Evolutionary conservation across 768 basidiomycete genomes (phyloP), one percentile per base, ranked within the genome.

Genomic region (Pleurotus djamor): DNA sequence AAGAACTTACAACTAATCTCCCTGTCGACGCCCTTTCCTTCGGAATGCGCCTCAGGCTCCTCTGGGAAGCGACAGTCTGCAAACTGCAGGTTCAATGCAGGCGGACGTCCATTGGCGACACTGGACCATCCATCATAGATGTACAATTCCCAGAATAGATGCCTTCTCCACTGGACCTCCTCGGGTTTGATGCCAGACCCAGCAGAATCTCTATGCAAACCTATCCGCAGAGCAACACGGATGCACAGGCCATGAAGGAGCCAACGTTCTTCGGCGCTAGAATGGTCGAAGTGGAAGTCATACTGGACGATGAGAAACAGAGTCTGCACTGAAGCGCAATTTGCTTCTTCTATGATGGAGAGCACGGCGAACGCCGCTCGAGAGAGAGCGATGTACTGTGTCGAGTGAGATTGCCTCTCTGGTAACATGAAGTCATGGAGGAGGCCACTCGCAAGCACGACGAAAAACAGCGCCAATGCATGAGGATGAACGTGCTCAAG

Each of bases 61-160:
- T 79, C 76, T 4, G 83, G 82, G 62, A 83, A 81, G 48, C 73
- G 73, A 64, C 82, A 84, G 60, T 84, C 82, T 14, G 77, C 74
- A 63, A 82, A 74, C 55, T 77, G 73, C n/a, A 82, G 70, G 44
- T 72, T 68, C 32, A 84, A 62, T 8, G 77, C 69, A 6, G 80
- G 78, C 4, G 83, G 80, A 6, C 83, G 71, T n/a, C 83, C 83
- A 61, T 78, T 77, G 13, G 79, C 73, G 57, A 84, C 69, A 56
- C 78, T 76, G 80, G 75, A 73, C 79, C 82, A 84, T 6, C 74
- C 69, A 64, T 84, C 81, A 71, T 76, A 80, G 14, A 74, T 71
- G 64, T 74, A 80, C 7, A 83, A 67, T 58, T 84, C 83, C 83
- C 83, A 84, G 65, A 83, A 84, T 41, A 83, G 57, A n/a, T 70